phyloP scores from a whole-genome alignment of 805 yeast genomes.

The Barnettozyma pratensis region DNA sequence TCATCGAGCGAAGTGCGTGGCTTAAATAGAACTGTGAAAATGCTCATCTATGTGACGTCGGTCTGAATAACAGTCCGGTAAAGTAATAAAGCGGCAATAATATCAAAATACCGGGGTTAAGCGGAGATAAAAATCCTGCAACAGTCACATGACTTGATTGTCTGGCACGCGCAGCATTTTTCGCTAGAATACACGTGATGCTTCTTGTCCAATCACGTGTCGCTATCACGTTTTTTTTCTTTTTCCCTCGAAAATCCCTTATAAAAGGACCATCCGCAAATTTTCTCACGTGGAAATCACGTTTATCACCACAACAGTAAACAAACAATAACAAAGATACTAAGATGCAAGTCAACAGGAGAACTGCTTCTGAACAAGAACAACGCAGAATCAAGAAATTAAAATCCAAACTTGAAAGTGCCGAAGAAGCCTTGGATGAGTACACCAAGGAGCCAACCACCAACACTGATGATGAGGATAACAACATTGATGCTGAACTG shows the following conservation, averaged over 20 bases:
- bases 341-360: slow-evolving; percentile 15
- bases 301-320: slow-evolving; percentile 4
- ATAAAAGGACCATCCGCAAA: slow-evolving; percentile 1
- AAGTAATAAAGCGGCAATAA: no score
- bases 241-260: not conserved
- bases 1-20: no score
- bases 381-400: not conserved
- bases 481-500: slow-evolving; percentile 21
- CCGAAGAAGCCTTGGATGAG: slow-evolving; percentile 8
- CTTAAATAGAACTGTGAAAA: no score
- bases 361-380: slow-evolving; percentile 5
- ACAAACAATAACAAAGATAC: not conserved
- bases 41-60: no score
- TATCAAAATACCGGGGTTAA: not conserved
- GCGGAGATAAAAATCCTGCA: not conserved
- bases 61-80: no score
- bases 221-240: slow-evolving; percentile 1
- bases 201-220: not conserved
- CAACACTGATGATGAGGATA: slow-evolving; percentile 8
- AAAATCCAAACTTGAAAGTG: slow-evolving; percentile 1
- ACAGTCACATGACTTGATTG: not conserved
- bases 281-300: slow-evolving; percentile 26
- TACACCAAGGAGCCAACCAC: slow-evolving; percentile 6
- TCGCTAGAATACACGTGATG: not conserved
- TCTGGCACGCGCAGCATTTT: not conserved